Evolutionary conservation across 257 asterid species (phyloP).

Genomic region (Solanum etuberosum): DNA sequence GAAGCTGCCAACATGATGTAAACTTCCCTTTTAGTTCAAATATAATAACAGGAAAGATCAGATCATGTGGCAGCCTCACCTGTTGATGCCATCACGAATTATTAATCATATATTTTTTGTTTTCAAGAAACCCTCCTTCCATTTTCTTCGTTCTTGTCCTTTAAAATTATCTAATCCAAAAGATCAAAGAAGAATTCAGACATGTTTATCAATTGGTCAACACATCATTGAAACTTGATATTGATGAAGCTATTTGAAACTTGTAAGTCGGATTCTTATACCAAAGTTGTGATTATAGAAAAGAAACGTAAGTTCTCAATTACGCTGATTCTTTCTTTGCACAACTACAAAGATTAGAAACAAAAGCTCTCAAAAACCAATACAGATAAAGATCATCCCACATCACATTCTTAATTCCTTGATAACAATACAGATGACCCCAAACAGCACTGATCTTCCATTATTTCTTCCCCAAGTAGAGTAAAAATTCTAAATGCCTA

Average conservation of each 20-base stretch:
- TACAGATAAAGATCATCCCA: not conserved
- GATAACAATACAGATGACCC: not conserved
- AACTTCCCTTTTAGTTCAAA: constrained; percentile 2
- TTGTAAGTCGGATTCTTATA: not conserved
- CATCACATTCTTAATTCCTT: not conserved
- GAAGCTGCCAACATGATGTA: constrained; percentile 88
- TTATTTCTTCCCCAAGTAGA: not conserved
- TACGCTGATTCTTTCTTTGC: not conserved
- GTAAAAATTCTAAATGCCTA: not conserved
- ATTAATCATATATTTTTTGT: not conserved
- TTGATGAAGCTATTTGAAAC: not conserved
- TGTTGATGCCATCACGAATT: constrained; percentile 1
- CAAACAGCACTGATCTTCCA: not conserved
- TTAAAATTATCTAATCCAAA: not conserved
- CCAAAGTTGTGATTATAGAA: not conserved
- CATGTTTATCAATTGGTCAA: not conserved
- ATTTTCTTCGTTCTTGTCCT: too few relatives aligned
- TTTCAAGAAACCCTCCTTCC: not conserved
- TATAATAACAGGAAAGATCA: constrained; percentile 6
- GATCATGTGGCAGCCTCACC: constrained; percentile 31
- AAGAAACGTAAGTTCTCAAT: not conserved
- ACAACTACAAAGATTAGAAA: not conserved
- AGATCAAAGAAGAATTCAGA: not conserved
- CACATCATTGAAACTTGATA: not conserved
- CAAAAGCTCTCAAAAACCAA: not conserved